These are phyloP conservation scores for barley (Hordeum vulgare) DNA, from an alignment of 176 grass and related monocot species.

Conservation along the genomic window MorexV3_pseudomolecules_assembly NC_058522.1:545556361-545556860, in stretches of 20 bases:
- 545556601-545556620: neutral
- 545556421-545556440: neutral
- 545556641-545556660: neutral
- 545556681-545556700: slow-evolving; percentile 52
- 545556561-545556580: slow-evolving; percentile 82
- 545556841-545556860: slow-evolving; percentile 77
- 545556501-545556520: slow-evolving; percentile 81
- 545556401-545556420: neutral
- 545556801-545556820: neutral
- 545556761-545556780: slow-evolving; percentile 56
- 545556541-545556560: slow-evolving; percentile 94
- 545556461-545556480: slow-evolving; percentile 6
- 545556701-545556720: slow-evolving; percentile 98
- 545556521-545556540: slow-evolving; percentile 92
- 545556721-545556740: slow-evolving; percentile 85
- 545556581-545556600: slow-evolving; percentile 96
- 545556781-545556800: neutral
- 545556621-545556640: neutral
- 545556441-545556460: neutral
- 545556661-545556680: neutral
- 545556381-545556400: neutral
- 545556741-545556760: slow-evolving; percentile 79
- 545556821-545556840: slow-evolving; percentile 29
- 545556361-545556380: neutral
- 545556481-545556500: slow-evolving; percentile 49